phyloP scores from a whole-genome alignment of 1,284 basidiomycete genomes.

The Amylostereum chailletii region DNA sequence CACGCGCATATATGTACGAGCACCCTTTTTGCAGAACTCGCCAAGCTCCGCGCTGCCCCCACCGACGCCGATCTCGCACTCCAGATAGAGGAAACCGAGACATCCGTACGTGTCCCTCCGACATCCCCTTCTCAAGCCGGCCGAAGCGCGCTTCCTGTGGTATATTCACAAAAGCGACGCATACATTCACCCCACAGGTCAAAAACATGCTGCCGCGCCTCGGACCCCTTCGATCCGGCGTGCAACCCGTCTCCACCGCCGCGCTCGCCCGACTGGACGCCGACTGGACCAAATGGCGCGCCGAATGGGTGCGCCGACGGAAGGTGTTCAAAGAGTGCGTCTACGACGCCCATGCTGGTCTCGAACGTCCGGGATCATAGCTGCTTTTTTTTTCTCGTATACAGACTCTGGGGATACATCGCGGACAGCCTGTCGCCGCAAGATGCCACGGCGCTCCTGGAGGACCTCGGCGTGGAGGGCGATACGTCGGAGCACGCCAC shows the following conservation, averaged over 20 bases:
- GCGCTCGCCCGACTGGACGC: slow-evolving; percentile 52
- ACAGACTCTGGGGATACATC: slow-evolving; percentile 65
- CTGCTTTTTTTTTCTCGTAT: neutral
- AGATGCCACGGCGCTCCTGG: slow-evolving; percentile 50
- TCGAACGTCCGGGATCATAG: neutral
- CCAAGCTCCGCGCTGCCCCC: slow-evolving; percentile 50
- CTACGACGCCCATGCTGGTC: neutral
- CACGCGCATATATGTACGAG: neutral
- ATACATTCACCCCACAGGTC: slow-evolving; percentile 30
- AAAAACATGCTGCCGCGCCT: slow-evolving; percentile 39
- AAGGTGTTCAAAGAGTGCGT: slow-evolving; percentile 64
- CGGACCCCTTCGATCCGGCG: slow-evolving; percentile 56
- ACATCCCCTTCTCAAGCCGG: too few relatives aligned
- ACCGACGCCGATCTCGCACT: slow-evolving; percentile 57
- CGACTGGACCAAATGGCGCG: slow-evolving; percentile 65
- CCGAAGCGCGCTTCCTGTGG: too few relatives aligned
- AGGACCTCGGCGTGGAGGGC: slow-evolving; percentile 68
- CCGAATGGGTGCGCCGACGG: slow-evolving; percentile 62
- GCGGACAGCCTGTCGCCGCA: slow-evolving; percentile 58
- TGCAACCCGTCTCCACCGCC: slow-evolving; percentile 55
- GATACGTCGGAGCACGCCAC: slow-evolving; percentile 58
- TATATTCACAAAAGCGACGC: neutral
- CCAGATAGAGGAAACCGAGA: slow-evolving; percentile 35
- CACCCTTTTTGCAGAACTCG: slow-evolving; percentile 42
- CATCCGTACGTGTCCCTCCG: slow-evolving; percentile 27